phyloP scores from a whole-genome alignment of 1,284 basidiomycete species.

The Irpex lacteus region DNA sequence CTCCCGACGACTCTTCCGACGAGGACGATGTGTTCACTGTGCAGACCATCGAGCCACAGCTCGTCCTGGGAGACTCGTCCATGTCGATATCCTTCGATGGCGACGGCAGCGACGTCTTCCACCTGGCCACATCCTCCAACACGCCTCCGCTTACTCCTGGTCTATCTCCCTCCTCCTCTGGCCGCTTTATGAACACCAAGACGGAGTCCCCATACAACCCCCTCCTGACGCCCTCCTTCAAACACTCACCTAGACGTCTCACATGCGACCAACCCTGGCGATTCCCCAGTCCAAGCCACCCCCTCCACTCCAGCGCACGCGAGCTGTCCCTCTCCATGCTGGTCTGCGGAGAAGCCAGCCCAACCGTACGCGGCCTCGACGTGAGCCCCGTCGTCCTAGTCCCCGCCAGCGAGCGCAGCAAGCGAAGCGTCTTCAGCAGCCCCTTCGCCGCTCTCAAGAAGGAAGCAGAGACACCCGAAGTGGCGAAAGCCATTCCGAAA shows the following conservation, averaged over 20 bases:
- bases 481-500: slow-evolving; percentile 14
- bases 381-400: slow-evolving; percentile 32
- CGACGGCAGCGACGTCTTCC: slow-evolving; percentile 11
- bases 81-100: slow-evolving; percentile 5
- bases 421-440: slow-evolving; percentile 30
- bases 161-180: slow-evolving; percentile 13
- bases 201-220: slow-evolving; percentile 73
- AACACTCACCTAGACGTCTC: slow-evolving; percentile 66
- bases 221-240: slow-evolving; percentile 65
- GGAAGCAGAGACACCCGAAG: slow-evolving; percentile 12
- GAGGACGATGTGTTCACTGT: slow-evolving; percentile 8
- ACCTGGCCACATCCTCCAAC: slow-evolving; percentile 17
- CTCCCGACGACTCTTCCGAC: slow-evolving; percentile 10
- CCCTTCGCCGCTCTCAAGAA: slow-evolving; percentile 21
- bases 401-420: slow-evolving; percentile 27
- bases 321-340: slow-evolving; percentile 66
- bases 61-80: slow-evolving; percentile 4
- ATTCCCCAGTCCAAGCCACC: slow-evolving; percentile 69
- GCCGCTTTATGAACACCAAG: slow-evolving; percentile 28
- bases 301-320: slow-evolving; percentile 56
- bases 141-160: slow-evolving; percentile 31
- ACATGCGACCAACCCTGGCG: slow-evolving; percentile 76
- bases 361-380: slow-evolving; percentile 33
- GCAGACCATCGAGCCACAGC: slow-evolving; percentile 2
- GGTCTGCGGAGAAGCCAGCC: slow-evolving; percentile 40